phyloP scores from a whole-genome alignment of 768 basidiomycete genomes.

The Sporobolomyces pararoseus region DNA sequence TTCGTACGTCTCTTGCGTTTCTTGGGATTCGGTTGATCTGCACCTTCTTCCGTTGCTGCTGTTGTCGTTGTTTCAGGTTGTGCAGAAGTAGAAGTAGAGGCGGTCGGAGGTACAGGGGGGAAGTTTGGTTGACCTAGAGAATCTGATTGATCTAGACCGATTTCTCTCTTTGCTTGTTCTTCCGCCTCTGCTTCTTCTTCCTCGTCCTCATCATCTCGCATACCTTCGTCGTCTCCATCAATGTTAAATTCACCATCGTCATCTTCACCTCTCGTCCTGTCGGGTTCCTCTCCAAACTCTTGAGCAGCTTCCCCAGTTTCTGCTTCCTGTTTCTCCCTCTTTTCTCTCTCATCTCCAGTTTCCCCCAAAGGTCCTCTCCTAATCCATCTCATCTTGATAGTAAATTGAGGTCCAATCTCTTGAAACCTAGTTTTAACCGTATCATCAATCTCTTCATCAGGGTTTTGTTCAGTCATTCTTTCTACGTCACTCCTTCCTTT shows the following conservation, averaged over 20 bases:
- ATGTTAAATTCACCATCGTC: background rate
- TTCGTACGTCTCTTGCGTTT: conserved; percentile 39
- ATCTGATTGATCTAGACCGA: conserved; percentile 43
- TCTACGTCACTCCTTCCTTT: conserved; percentile 27
- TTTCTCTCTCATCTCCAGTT: conserved; percentile 60
- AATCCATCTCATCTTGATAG: conserved; percentile 83
- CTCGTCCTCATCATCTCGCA: conserved; percentile 25
- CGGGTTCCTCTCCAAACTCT: conserved; percentile 47
- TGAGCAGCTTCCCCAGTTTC: conserved; percentile 48
- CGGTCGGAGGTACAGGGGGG: conserved; percentile 18
- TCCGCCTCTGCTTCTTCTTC: conserved; percentile 25
- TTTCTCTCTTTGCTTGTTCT: conserved; percentile 35
- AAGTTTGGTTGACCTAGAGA: conserved; percentile 37
- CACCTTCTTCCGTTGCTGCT: background rate
- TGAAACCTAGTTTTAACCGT: conserved; percentile 87
- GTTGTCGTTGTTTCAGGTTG: too few species aligned
- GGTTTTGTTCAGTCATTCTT: conserved; percentile 26
- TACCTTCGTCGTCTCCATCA: background rate
- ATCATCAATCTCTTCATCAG: conserved; percentile 70
- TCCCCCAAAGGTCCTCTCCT: conserved; percentile 74
- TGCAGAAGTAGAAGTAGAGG: conserved; percentile 1
- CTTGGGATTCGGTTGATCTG: conserved; percentile 53
- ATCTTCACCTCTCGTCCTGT: background rate
- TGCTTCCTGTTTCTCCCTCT: conserved; percentile 50
- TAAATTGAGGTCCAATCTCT: conserved; percentile 97